Percentiles rank a stretch among this genome's conserved stretches.
Evolutionary conservation across 2,329 filamentous ascomycete species (phyloP).

Genomic region (Rhynchosporium secalis): DNA sequence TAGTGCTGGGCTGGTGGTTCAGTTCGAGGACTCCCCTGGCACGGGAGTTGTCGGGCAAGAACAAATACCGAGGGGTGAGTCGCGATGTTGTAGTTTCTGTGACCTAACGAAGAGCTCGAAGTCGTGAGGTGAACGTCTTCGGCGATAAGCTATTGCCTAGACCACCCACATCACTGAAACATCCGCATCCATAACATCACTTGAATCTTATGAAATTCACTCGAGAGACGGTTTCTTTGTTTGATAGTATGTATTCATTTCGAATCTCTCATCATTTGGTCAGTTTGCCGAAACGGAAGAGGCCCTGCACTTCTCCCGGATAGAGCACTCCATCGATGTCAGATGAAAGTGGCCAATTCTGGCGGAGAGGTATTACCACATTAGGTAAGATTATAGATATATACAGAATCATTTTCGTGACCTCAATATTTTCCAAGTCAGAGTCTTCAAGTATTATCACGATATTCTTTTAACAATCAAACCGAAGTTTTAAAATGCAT

Average conservation of each 20-base stretch:
- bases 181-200: neutral
- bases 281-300: neutral
- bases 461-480: no score
- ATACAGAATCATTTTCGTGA: no score
- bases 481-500: no score
- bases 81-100: conserved; percentile 14
- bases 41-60: conserved; percentile 9
- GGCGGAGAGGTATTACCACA: no score
- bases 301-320: no score
- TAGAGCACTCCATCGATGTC: no score
- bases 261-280: neutral
- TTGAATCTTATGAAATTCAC: neutral
- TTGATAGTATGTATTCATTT: no score
- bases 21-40: conserved; percentile 19
- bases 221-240: neutral
- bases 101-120: neutral
- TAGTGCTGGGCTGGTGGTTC: conserved; percentile 17
- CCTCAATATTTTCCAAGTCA: no score
- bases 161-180: neutral
- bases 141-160: conserved; percentile 6
- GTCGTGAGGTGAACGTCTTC: neutral
- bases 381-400: no score
- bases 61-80: conserved; percentile 15
- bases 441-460: no score
- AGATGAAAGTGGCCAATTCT: no score